Base-by-base conservation (phyloP, 495 filamentous ascomycete species). In the Pseudotulostoma volvatum region DNA sequence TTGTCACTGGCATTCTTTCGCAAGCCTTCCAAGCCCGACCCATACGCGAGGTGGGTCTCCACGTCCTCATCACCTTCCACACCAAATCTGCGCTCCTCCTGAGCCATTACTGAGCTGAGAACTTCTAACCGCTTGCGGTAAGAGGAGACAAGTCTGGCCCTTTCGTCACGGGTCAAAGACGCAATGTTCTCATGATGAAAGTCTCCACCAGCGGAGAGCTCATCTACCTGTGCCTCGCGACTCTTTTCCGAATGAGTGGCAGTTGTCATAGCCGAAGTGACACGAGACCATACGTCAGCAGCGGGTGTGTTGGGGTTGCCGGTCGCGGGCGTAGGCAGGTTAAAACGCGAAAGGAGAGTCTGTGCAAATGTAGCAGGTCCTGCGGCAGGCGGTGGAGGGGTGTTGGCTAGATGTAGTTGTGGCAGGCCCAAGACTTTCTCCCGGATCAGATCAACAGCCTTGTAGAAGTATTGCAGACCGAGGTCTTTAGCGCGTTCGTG, bases 391-490 rank as follows among this genome's bases (percentile, higher is more conserved):
- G 73, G 73, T 11, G 80, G 67, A 8, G 58, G 49, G 1, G 61
- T 50, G 23, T 60, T 58, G 18, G 52, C 56, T 4, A 35, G 44
- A 38, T 57, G 52, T 21, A 51, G 48, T 0, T 79, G 76, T 18
- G 73, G 70, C 42, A 81, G 64, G 45, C 77, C 84, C 33, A 90
- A 63, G 14, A 84, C 66, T 44, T 77, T 76, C 48, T 77, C 78
- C 47, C 77, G 80, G 41, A 82, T 61, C 40, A 74, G 61, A 44
- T 93, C 83, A 48, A 94, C 74, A 18, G 67, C 71, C 47, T 74
- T 73, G 50, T 86, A 84, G 44, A 94, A 62, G 55, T 92, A 93
- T 42, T 74, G 64, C 21, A 93, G 65, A 3, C 88, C 90, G 7
- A 84, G 75, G 7, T 73, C 66, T 52, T 76, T 81, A 43, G 82